Evolutionary conservation across 441 rosid genomes (phyloP).

Genomic region (Erodium moschatum): DNA sequence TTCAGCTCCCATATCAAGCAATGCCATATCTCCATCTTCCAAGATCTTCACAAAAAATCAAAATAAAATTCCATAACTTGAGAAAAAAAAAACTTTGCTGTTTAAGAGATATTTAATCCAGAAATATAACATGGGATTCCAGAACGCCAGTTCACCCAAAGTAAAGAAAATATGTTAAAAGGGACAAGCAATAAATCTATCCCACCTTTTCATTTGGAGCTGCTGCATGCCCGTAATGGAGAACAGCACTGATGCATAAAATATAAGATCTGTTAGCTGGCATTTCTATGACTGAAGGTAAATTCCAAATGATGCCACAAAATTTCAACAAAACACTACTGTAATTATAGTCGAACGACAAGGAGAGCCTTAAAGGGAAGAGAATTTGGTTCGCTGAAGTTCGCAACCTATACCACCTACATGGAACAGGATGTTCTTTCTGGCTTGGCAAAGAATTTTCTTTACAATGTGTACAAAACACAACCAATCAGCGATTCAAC

Average conservation of each 20-base stretch:
- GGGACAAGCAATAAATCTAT: slow-evolving; percentile 11
- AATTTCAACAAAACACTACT: background rate
- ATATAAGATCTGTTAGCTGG: slow-evolving; percentile 19
- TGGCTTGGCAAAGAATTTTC: background rate
- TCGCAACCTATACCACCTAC: background rate
- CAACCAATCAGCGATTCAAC: background rate
- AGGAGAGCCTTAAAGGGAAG: background rate
- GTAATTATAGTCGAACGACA: background rate
- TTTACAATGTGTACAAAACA: background rate
- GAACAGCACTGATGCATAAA: slow-evolving; percentile 60
- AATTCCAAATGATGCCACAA: slow-evolving; percentile 8
- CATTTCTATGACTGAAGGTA: background rate
- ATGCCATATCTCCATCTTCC: slow-evolving; percentile 81
- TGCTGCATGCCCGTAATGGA: slow-evolving; percentile 94
- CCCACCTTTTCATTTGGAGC: slow-evolving; percentile 93
- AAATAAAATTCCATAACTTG: background rate
- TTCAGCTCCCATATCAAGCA: slow-evolving; percentile 97
- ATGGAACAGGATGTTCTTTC: background rate
- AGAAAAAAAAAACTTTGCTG: background rate
- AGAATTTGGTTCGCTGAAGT: background rate
- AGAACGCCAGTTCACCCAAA: background rate
- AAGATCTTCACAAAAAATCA: slow-evolving; percentile 48
- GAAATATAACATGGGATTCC: background rate
- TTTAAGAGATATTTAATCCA: background rate
- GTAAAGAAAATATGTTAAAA: background rate